Base-by-base conservation (phyloP, 176 grass and related monocot species). In the Tillandsia fasciculata region DNA sequence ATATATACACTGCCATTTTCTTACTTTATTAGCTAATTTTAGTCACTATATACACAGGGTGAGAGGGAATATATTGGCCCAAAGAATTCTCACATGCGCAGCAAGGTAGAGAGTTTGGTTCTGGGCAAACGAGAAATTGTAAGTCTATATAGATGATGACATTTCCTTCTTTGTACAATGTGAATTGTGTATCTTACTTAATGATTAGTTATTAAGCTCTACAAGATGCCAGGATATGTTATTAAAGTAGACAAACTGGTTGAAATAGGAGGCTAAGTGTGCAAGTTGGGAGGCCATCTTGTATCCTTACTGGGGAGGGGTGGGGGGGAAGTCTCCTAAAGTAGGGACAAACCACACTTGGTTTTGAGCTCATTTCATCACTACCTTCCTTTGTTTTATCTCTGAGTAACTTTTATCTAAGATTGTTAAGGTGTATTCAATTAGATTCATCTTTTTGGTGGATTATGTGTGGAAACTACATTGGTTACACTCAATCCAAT, bases 311-410 rank as follows among this genome's bases (percentile, higher is more conserved):
- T 71, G 70, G 33, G 65, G 48, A 51, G 67, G 79, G 63, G 81
- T 33, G 67, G 70, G 33, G 65, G 48, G 58, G 67, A 76, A 67
- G 81, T 33, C 85, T 80, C 81, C 76, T 70, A 83, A 78, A 88
- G 80, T 29, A 65, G 72, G 48, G 77, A 81, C 70, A 84, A 29
- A 51, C 70, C 50, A 71, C 70, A 66, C 50, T 77, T 84, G 65
- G 77, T 42, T 42, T 42, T 42, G 22, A 9, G 6, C 17, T 23
- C n/a, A 23, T 42, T 42, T 42, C 33, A 4, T 42, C 33, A 42
- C 33, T 42, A 7, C 5, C 33, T 42, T 42, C 5, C 33, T 42
- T 42, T 42, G 33, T 42, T 42, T 42, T 42, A 42, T 42, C 33
- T 7, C 33, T 42, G 0, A 7, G 33, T 0, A 42, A 42, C 33